Evolutionary conservation across 768 basidiomycete genomes (phyloP).

Genomic region (Lactarius psammicola): DNA sequence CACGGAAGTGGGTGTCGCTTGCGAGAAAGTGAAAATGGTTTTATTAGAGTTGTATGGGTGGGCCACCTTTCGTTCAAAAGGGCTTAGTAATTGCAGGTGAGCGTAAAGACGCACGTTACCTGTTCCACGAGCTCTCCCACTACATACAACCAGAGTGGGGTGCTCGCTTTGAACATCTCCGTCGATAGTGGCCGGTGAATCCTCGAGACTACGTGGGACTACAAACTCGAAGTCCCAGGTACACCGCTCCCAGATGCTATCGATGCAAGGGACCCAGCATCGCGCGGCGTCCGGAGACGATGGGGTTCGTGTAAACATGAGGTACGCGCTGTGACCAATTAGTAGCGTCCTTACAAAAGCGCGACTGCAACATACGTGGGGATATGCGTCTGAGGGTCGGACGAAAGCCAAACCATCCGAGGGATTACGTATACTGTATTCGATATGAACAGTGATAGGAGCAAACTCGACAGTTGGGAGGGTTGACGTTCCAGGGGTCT

Average conservation of each 20-base stretch:
- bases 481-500: constrained; percentile 52
- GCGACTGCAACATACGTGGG: constrained; percentile 59
- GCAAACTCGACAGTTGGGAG: constrained; percentile 49
- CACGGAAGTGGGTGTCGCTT: constrained; percentile 83
- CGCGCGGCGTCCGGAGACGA: constrained; percentile 89
- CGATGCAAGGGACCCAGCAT: constrained; percentile 98
- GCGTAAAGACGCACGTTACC: constrained; percentile 42
- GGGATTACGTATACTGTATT: constrained; percentile 80
- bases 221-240: constrained; percentile 99
- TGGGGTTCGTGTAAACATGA: constrained; percentile 87
- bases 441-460: constrained; percentile 72
- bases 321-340: constrained; percentile 69
- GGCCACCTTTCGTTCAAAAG: constrained; percentile 56
- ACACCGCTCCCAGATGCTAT: constrained; percentile 92
- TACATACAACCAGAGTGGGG: constrained; percentile 88
- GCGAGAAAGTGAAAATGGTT: constrained; percentile 90
- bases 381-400: constrained; percentile 74
- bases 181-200: constrained; percentile 45
- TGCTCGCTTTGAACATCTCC: constrained; percentile 56
- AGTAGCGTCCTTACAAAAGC: background rate
- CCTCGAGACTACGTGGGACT: constrained; percentile 81
- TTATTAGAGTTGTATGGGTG: constrained; percentile 94
- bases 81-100: constrained; percentile 19
- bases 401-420: constrained; percentile 85
- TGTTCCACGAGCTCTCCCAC: constrained; percentile 94